Percentiles rank a stretch among this genome's conserved stretches.
These are phyloP conservation scores for Rhizodiscina lignyota DNA, from an alignment of 495 filamentous ascomycete species.

Conservation along the genomic window DNA sequence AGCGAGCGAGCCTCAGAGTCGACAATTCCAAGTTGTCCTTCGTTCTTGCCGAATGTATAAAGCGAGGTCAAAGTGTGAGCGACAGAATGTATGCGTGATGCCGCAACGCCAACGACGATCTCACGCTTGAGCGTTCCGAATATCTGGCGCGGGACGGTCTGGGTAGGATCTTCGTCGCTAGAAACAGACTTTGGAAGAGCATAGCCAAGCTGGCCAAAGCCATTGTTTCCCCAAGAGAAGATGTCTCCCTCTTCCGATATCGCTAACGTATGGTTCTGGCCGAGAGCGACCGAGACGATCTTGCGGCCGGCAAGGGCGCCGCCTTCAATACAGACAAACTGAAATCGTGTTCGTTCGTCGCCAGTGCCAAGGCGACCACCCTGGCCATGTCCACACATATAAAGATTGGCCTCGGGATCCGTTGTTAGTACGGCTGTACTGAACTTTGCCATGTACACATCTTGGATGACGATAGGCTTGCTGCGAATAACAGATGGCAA, in stretches of 20 bases:
- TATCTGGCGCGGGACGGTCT: slow-evolving; percentile 67
- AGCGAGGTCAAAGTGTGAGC: slow-evolving; percentile 67
- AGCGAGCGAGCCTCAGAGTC: slow-evolving; percentile 88
- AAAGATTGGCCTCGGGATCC: slow-evolving; percentile 86
- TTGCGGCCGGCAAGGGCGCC: slow-evolving; percentile 53
- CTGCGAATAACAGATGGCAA: slow-evolving; percentile 54
- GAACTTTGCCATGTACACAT: slow-evolving; percentile 75
- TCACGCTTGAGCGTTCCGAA: slow-evolving; percentile 86
- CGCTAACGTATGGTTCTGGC: slow-evolving; percentile 81
- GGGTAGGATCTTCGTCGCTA: slow-evolving; percentile 62
- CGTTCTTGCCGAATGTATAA: slow-evolving; percentile 91
- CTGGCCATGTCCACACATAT: slow-evolving; percentile 80
- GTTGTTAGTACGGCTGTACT: slow-evolving; percentile 78
- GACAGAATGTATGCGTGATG: slow-evolving; percentile 84
- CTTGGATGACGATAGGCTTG: slow-evolving; percentile 52
- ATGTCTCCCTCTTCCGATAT: slow-evolving; percentile 66
- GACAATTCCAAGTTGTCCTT: slow-evolving; percentile 84
- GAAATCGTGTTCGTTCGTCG: slow-evolving; percentile 74
- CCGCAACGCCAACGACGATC: slow-evolving; percentile 61
- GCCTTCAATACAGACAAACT: slow-evolving; percentile 62
- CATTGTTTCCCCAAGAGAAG: slow-evolving; percentile 88
- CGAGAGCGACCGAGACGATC: slow-evolving; percentile 57
- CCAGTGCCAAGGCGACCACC: slow-evolving; percentile 83
- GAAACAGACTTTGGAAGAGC: slow-evolving; percentile 33
- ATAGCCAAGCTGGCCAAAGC: slow-evolving; percentile 75